A percentile compares a stretch with the other conserved stretches of the same genome.
Conservation (phyloP, 345 rosid species). For the Eucalyptus polybractea region DNA sequence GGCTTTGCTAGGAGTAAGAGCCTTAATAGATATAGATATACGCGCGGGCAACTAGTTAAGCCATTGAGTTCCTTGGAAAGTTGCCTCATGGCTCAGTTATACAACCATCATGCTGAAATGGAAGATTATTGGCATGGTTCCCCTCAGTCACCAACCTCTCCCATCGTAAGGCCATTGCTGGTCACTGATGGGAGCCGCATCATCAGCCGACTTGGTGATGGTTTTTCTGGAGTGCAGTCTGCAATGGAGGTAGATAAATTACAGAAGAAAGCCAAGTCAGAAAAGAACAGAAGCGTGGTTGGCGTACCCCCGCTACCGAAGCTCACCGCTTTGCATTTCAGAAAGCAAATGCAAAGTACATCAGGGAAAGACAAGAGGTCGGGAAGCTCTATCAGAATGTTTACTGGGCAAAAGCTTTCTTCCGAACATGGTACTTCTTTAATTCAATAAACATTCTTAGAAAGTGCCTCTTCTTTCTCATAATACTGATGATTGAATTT, state of each 20-base stretch:
- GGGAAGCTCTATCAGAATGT: slow-evolving; percentile 7
- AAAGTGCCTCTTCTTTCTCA: neutral
- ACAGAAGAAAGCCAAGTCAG: slow-evolving; percentile 4
- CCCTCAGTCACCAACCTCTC: slow-evolving; percentile 26
- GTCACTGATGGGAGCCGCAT: slow-evolving; percentile 43
- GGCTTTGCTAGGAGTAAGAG: slow-evolving; percentile 15
- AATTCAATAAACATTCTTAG: neutral
- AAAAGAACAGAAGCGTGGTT: neutral
- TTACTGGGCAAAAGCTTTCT: neutral
- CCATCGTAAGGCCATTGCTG: slow-evolving; percentile 35
- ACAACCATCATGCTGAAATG: slow-evolving; percentile 22
- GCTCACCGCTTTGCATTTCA: slow-evolving; percentile 6
- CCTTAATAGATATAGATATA: slow-evolving; percentile 24
- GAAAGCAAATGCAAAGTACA: slow-evolving; percentile 21
- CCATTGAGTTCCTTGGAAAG: slow-evolving; percentile 53
- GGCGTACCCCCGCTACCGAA: slow-evolving; percentile 44
- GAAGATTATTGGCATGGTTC: slow-evolving; percentile 33
- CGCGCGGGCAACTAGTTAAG: slow-evolving; percentile 7
- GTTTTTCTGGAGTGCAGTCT: neutral
- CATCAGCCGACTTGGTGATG: slow-evolving; percentile 28
- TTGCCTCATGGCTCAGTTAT: slow-evolving; percentile 57
- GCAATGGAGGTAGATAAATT: neutral
- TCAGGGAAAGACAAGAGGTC: slow-evolving; percentile 17
- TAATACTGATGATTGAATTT: neutral
- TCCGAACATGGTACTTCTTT: slow-evolving; percentile 14